Percentiles rank a stretch among this genome's conserved stretches.
Conservation (phyloP, 169 alveolate genomes). For the Plasmodium falciparum region DNA sequence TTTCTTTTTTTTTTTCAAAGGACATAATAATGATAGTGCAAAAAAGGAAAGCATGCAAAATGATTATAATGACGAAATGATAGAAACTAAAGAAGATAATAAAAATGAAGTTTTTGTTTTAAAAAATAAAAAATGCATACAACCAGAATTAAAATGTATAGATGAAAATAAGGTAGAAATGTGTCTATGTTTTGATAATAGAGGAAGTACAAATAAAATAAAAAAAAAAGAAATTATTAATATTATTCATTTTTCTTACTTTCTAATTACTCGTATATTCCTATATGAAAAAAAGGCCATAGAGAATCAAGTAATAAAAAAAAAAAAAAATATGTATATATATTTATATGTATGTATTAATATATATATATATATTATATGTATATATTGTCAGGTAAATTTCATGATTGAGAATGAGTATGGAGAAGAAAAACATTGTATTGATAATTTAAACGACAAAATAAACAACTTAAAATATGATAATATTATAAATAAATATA, state of each 20-base stretch:
- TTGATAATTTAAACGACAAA: slow-evolving; percentile 24
- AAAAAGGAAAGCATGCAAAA: background rate
- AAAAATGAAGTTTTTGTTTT: background rate
- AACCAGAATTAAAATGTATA: slow-evolving; percentile 10
- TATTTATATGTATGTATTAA: background rate
- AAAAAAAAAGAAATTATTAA: slow-evolving; percentile 9
- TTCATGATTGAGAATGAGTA: slow-evolving; percentile 41
- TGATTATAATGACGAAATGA: background rate
- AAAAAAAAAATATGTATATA: background rate
- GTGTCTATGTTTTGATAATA: slow-evolving; percentile 65
- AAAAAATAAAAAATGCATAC: slow-evolving; percentile 3
- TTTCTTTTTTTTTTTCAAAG: background rate
- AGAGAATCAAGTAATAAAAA: slow-evolving; percentile 44
- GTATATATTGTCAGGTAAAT: slow-evolving; percentile 20
- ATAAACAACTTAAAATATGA: slow-evolving; percentile 12
- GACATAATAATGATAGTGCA: background rate
- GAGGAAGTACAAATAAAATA: slow-evolving; percentile 59
- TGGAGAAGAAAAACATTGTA: slow-evolving; percentile 27
- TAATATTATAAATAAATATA: slow-evolving; percentile 34
- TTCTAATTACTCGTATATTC: slow-evolving; percentile 57
- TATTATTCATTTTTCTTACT: slow-evolving; percentile 22
- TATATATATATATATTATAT: background rate
- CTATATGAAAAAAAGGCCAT: slow-evolving; percentile 26
- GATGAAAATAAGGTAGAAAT: slow-evolving; percentile 17
- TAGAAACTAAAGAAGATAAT: background rate